phyloP scores from a whole-genome alignment of 2,329 filamentous ascomycete genomes.

The Leptographium flavum region DNA sequence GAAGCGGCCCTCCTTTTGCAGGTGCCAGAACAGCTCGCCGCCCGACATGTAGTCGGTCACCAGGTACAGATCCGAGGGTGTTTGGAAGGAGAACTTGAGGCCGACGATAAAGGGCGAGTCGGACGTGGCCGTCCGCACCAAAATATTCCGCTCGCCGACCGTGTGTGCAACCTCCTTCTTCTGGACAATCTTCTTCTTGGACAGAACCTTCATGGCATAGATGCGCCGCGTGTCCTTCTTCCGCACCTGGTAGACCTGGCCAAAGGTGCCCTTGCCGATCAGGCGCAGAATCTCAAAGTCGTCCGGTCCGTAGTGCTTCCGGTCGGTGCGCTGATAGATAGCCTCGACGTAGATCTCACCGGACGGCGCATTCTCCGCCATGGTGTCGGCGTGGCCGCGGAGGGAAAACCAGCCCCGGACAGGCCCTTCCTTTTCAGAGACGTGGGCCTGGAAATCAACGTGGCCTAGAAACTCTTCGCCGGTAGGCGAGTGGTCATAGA shows the following conservation, averaged over 20 bases:
- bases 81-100: constrained; percentile 97
- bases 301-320: constrained; percentile 82
- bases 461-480: constrained; percentile 88
- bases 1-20: constrained; percentile 94
- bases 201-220: constrained; percentile 98
- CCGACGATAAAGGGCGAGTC: constrained; percentile 97
- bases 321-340: constrained; percentile 72
- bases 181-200: constrained; percentile 98
- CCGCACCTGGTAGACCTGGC: constrained; percentile 94
- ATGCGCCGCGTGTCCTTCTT: constrained; percentile 95
- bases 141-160: constrained; percentile 89
- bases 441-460: constrained; percentile 62
- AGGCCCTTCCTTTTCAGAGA: constrained; percentile 49
- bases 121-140: constrained; percentile 88
- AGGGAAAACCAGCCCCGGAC: constrained; percentile 79
- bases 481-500: constrained; percentile 64
- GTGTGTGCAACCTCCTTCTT: constrained; percentile 99
- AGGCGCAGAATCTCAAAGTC: constrained; percentile 94
- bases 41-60: constrained; percentile 99
- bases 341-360: constrained; percentile 86
- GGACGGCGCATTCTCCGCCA: constrained; percentile 56
- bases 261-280: constrained; percentile 96
- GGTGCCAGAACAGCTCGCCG: constrained; percentile 94
- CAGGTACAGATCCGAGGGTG: constrained; percentile 89
- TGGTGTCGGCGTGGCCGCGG: constrained; percentile 58